Percentiles rank a stretch among this genome's conserved stretches.
phyloP scores from a whole-genome alignment of 495 filamentous ascomycete genomes.

The Talaromyces liani region DNA sequence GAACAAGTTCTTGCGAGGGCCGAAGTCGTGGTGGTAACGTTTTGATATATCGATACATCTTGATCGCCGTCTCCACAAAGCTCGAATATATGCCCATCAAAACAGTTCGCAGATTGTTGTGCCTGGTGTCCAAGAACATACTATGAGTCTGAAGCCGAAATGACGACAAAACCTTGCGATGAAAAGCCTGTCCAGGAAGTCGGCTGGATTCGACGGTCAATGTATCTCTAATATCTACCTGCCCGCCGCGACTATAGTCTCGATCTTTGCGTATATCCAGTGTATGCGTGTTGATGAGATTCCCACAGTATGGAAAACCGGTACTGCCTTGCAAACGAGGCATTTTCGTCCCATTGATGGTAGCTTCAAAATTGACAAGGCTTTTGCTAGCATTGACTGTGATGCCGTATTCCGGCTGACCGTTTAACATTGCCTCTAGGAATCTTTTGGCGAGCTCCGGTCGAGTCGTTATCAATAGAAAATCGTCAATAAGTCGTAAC shows the following conservation, averaged over 20 bases:
- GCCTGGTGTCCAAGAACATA: slow-evolving; percentile 81
- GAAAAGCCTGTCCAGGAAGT: slow-evolving; percentile 63
- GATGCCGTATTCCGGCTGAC: slow-evolving; percentile 73
- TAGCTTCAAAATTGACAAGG: slow-evolving; percentile 75
- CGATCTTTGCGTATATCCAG: slow-evolving; percentile 65
- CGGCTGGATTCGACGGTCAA: slow-evolving; percentile 70
- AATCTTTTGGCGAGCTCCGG: slow-evolving; percentile 58
- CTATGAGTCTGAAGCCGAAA: slow-evolving; percentile 83
- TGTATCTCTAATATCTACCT: slow-evolving; percentile 43
- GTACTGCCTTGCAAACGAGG: slow-evolving; percentile 32
- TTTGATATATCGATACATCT: slow-evolving; percentile 73
- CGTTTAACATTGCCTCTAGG: slow-evolving; percentile 68
- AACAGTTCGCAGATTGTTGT: slow-evolving; percentile 64
- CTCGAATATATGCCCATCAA: slow-evolving; percentile 65
- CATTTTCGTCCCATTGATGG: slow-evolving; percentile 47
- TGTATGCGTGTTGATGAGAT: slow-evolving; percentile 63
- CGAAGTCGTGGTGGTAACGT: slow-evolving; percentile 49
- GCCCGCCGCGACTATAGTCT: slow-evolving; percentile 33
- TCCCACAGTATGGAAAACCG: slow-evolving; percentile 84
- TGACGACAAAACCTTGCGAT: slow-evolving; percentile 66
- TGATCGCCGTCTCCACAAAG: slow-evolving; percentile 71
- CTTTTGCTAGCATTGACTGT: slow-evolving; percentile 69
- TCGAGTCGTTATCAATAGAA: slow-evolving; percentile 75
- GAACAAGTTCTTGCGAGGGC: slow-evolving; percentile 47
- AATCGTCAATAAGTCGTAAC: slow-evolving; percentile 83